Evolutionary conservation across 2,329 filamentous ascomycete species (phyloP), one percentile per base, ranked within the genome.

Genomic region (Aspergillus flavus): DNA sequence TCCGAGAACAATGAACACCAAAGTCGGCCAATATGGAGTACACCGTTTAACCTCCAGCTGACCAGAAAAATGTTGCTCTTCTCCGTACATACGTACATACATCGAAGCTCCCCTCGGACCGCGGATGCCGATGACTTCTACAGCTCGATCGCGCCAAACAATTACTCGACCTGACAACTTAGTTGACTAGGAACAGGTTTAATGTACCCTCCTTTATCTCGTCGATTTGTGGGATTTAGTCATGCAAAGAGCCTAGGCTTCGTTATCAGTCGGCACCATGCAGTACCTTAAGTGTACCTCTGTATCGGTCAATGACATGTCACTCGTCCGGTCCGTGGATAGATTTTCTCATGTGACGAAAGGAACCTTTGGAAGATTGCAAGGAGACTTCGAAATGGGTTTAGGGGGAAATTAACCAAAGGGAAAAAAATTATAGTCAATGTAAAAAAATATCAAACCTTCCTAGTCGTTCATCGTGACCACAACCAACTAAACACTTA

Each of bases 51-150:
- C 52, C n/a, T 39, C 19, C 52, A 41, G 52, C 52, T 55, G 52
- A 41, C 52, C 34, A 55, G n/a, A 36, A 55, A 55, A 55, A 55
- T 36, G 32, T 55, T 55, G 32, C n/a, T 55, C 11, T 53, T 28
- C 26, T 28, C 11, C 26, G 1, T 28, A 34, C 32, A 10, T 53
- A 52, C 19, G 16, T 36, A 39, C 12, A 55, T 36, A 19, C 30
- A 55, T 53, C 3, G 16, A 53, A 52, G 23, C 23, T 52, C 21
- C 28, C 16, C 52, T 54, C 52, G 52, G 28, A 10, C 32, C 52
- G 21, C 30, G 28, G 52, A 19, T 26, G 52, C 36, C 52, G 6
- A 23, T 36, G n/a, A n/a, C 14, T n/a, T 5, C n/a, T 23, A 32
- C 32, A 23, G 21, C 52, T 36, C 12, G 32, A 55, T 26, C 23